Evolutionary conservation across 768 basidiomycete species (phyloP).

Genomic region (Porpolomopsis calyptriformis): DNA sequence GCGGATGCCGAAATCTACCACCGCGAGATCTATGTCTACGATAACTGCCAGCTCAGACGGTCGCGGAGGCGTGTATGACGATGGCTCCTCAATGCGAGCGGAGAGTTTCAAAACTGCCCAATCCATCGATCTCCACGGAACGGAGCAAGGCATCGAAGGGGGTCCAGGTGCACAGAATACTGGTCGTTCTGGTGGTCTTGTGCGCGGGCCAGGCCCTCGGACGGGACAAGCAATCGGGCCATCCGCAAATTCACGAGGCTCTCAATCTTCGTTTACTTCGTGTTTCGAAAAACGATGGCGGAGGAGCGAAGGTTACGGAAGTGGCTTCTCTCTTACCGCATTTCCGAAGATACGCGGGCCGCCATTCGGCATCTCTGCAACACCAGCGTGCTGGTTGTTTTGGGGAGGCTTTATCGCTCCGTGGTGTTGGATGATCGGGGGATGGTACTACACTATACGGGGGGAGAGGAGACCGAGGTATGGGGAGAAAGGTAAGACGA

Average conservation of each 20-base stretch:
- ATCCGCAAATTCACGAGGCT: not conserved
- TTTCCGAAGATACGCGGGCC: conserved; percentile 24
- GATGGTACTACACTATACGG: conserved; percentile 53
- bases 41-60: conserved; percentile 31
- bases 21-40: conserved; percentile 27
- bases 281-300: conserved; percentile 45
- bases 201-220: not conserved
- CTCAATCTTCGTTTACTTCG: conserved; percentile 30
- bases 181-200: not conserved
- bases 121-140: conserved; percentile 6
- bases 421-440: conserved; percentile 67
- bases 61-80: conserved; percentile 20
- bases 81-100: conserved; percentile 38
- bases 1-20: conserved; percentile 17
- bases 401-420: conserved; percentile 67
- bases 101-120: conserved; percentile 49
- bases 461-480: conserved; percentile 32
- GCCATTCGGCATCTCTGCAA: conserved; percentile 21
- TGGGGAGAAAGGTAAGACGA: conserved; percentile 11
- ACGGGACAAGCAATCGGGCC: not conserved
- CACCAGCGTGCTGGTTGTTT: conserved; percentile 53
- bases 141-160: not conserved
- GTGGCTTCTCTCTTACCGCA: conserved; percentile 16
- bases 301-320: conserved; percentile 29
- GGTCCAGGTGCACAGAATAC: not conserved